Base-by-base conservation (phyloP, 345 rosid species). In the Anacardium occidentale region DNA sequence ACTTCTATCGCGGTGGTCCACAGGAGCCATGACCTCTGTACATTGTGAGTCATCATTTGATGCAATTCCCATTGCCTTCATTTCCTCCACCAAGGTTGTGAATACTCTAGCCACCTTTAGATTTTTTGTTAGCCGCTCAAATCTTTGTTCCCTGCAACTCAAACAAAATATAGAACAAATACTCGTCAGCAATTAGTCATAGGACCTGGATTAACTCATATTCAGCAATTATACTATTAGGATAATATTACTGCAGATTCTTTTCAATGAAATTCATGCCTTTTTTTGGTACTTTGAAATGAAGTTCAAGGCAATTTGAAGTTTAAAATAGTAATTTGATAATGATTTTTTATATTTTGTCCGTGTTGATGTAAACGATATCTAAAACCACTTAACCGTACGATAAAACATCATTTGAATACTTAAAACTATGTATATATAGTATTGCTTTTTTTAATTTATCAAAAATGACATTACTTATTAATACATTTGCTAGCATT, bases 11-110 rank as follows among this genome's bases (percentile, higher is more conserved):
- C 91, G 69, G 50, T 78, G 95, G 68, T 87, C 97, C 82, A 94
- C 85, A 1, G 98, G 98, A 73, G 85, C 93, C 98, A 94, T 89
- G 62, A 94, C 89, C 55, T 94, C 94, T 7, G 95, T 88, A 75
- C 92, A 86, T 54, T 64, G 76, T 21, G 91, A 79, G 65, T 86
- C 95, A 59, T 86, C 96, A 21, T 68, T 60, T 3, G 84, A 68
- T 21, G 87, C 83, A 1, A 85, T 32, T 62, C 95, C 87, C 77
- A 94, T 94, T 78, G 98, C 98, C 77, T 76, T 92, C 95, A 94
- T 79, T 75, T 94, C 94, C 84, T 94, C 96, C 62, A 91, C 93
- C 61, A 90, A 78, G 6, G 94, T 90, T 18, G 82, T 85, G 80
- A 94, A 89, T 12, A 87, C 85, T 74, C 97, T 83, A 21, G 96